These are phyloP conservation scores for Fusarium sp. DNA, from an alignment of 2,329 filamentous ascomycete genomes.

Conservation along the genomic window DNA sequence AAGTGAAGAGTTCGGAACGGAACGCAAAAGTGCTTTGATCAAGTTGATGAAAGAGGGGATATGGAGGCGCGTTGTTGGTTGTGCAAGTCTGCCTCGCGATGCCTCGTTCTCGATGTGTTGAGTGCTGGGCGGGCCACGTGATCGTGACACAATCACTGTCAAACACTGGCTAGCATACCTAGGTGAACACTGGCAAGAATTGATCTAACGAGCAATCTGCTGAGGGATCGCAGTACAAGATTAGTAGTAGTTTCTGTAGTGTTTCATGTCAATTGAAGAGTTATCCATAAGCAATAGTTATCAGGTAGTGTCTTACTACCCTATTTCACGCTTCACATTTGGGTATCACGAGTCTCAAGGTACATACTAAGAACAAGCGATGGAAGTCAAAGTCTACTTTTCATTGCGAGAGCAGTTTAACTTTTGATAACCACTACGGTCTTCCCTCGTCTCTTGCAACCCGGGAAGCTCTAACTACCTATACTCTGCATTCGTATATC, in stretches of 20 bases:
- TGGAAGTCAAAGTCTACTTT: slow-evolving; percentile 41
- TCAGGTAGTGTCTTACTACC: neutral
- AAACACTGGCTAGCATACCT: neutral
- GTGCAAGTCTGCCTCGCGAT: neutral
- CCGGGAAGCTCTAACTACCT: neutral
- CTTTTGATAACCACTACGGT: slow-evolving; percentile 41
- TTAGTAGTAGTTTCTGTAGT: neutral
- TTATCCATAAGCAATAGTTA: neutral
- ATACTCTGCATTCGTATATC: slow-evolving; percentile 19
- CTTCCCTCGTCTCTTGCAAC: slow-evolving; percentile 20
- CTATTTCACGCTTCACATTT: neutral
- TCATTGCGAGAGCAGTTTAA: slow-evolving; percentile 44
- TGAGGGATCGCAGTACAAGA: neutral
- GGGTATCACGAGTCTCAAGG: neutral
- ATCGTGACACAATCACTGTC: neutral
- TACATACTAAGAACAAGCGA: neutral
- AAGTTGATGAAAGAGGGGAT: neutral
- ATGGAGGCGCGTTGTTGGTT: neutral
- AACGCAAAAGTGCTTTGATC: neutral
- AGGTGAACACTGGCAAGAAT: neutral
- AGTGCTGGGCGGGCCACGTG: slow-evolving; percentile 18
- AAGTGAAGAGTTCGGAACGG: neutral
- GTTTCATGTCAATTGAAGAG: neutral
- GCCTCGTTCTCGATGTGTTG: neutral
- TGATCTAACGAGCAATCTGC: neutral